Base-by-base conservation (phyloP, 2,329 filamentous ascomycete genomes). In the Lecanicillium sp. region DNA sequence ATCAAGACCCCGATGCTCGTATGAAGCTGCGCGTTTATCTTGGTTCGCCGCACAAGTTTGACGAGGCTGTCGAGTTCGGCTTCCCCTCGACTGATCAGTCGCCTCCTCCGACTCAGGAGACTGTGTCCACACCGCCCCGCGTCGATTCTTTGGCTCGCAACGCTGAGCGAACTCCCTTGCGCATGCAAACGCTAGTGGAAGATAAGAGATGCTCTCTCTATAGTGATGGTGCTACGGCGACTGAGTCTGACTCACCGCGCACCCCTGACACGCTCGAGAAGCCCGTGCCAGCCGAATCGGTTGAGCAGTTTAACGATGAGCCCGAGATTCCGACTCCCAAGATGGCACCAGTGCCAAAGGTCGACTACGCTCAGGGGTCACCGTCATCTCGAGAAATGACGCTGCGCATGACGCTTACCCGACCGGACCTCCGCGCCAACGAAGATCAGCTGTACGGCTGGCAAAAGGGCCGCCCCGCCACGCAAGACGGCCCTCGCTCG, bases 61-160 rank as follows among this genome's bases (percentile, higher is more conserved):
- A 97, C n/a, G 90, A 97, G 61, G 88, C 87, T 2, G 77, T 97
- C 37, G 86, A 94, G 56, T 96, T 94, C 60, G 90, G 90, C 1
- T 97, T 96, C 51, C 87, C 88, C 1, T 79, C 81, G 0, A 68
- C 68, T 27, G 72, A 78, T 25, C 60, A 61, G n/a, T 50, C 46
- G 5, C 39, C 46, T 4, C 38, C 12, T 22, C 37, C 27, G 36
- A 42, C 7, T 36, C 39, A n/a, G 33, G 36, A 31, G 33, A 38
- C 32, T 47, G 49, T 19, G 4, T 22, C 14, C 15, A 41, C 10
- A 8, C 36, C 37, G 3, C 41, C 41, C 17, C 41, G 41, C 4
- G 19, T 36, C n/a, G 41, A 43, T 19, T 43, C 41, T 4, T 25
- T 43, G 22, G 17, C 28, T 20, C 40, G 37, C 18, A 33, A 30